phyloP scores from a whole-genome alignment of 164 flowering plant species.

The Stephania yunnanensis region DNA sequence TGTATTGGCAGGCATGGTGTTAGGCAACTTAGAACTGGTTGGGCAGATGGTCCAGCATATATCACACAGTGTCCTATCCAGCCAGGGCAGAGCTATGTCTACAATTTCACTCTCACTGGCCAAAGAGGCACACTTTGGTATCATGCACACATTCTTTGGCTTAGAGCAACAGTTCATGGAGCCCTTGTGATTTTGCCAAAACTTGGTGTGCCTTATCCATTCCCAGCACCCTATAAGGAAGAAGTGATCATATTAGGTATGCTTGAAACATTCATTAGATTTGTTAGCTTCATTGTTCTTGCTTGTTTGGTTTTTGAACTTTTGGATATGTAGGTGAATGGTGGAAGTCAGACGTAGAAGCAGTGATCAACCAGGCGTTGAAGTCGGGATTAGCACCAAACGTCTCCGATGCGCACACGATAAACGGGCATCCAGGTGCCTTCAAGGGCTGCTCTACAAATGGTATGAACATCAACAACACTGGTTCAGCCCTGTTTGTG shows the following conservation, averaged over 20 bases:
- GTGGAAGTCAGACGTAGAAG: conserved; percentile 46
- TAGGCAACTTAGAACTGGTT: conserved; percentile 12
- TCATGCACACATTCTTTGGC: conserved; percentile 3
- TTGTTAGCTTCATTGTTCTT: neutral
- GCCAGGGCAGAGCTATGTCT: conserved; percentile 7
- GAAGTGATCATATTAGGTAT: conserved; percentile 15
- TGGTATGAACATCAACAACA: neutral
- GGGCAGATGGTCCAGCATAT: conserved; percentile 1
- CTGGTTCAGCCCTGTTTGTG: neutral
- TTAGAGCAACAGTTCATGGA: conserved; percentile 1
- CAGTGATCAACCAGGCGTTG: conserved; percentile 27
- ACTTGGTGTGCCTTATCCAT: conserved; percentile 13
- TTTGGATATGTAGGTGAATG: conserved; percentile 27
- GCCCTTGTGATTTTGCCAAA: conserved; percentile 9
- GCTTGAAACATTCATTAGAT: neutral
- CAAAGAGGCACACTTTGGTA: conserved; percentile 14
- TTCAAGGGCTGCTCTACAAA: conserved; percentile 27
- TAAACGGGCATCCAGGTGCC: conserved; percentile 45
- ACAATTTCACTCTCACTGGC: conserved; percentile 12
- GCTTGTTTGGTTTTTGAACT: neutral
- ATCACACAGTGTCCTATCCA: conserved; percentile 3
- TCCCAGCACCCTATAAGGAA: conserved; percentile 18
- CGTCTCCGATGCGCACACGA: conserved; percentile 47
- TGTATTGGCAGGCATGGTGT: conserved; percentile 14
- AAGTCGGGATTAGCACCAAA: conserved; percentile 42